Base-by-base conservation (phyloP, 2,329 filamentous ascomycete species). In the Cordyceps cicadae region DNA sequence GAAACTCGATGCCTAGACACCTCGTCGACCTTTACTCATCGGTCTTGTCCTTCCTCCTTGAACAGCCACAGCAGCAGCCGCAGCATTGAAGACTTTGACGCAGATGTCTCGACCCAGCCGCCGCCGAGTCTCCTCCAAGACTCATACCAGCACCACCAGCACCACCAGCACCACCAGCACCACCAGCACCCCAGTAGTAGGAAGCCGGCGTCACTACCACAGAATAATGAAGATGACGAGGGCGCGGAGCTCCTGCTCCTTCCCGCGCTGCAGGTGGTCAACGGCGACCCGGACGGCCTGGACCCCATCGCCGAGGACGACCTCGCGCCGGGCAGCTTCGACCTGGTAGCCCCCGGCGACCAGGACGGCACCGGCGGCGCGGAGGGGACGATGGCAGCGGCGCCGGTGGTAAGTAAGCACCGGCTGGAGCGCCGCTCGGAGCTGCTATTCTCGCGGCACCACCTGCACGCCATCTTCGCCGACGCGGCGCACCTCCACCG, bases 401-500 rank as follows among this genome's bases (percentile, higher is more conserved):
- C 29, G 5, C 29, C 29, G 29, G 29, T 29, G 29, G 39, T 8
- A 4, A 52, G 45, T 41, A 55, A 61, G 19, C 67, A 84, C 68
- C 82, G 81, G 9, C 74, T 90, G 1, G 88, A 90, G 70, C 74
- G 76, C 21, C 79, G 83, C 45, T 83, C 86, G 0, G 85, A 88
- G 60, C 76, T 84, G 21, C 74, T 91, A 51, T 87, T 90, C 67
- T 89, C 87, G 1, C 77, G 73, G 19, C 80, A 85, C 50, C 88
- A 91, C 71, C 75, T 91, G 37, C 72, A 81, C 53, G 76, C 80
- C 46, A 88, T 91, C 41, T 87, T 90, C 66, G 75, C 79, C 3
- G 83, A 90, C 63, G 82, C 86, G 0, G 75, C 81, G 12, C 79
- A 87, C 37, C 76, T 90, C 3, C 76, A 85, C 52, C 80, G 79